A percentile compares a stretch with the other conserved stretches of the same genome.
Evolutionary conservation across 495 filamentous ascomycete species (phyloP).

Genomic region (Xylaria cubensis): DNA sequence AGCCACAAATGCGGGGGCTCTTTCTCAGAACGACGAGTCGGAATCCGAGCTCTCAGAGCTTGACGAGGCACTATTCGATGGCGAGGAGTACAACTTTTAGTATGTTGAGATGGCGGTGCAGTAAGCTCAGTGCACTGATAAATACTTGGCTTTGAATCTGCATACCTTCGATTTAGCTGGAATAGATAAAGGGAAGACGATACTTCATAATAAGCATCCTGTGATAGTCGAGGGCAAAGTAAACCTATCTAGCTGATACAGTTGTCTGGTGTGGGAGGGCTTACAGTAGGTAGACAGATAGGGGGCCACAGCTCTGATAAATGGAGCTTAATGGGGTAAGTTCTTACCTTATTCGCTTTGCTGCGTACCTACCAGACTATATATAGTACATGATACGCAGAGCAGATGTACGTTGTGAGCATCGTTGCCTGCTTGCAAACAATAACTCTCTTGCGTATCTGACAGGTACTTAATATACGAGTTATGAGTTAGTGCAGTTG

Average conservation of each 20-base stretch:
- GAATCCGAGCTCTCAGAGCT: conserved; percentile 13
- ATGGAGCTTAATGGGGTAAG: not conserved
- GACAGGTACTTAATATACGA: not conserved
- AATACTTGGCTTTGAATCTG: conserved; percentile 5
- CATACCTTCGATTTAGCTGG: not conserved
- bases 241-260: not conserved
- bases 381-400: too few relatives aligned
- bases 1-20: not conserved
- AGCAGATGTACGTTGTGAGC: too few relatives aligned
- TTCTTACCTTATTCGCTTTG: not conserved
- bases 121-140: not conserved
- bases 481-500: not conserved
- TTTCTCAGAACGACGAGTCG: conserved; percentile 1
- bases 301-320: not conserved
- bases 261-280: too few relatives aligned
- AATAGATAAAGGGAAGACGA: not conserved
- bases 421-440: too few relatives aligned
- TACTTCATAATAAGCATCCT: not conserved
- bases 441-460: not conserved
- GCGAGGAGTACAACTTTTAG: not conserved
- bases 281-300: too few relatives aligned
- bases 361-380: too few relatives aligned
- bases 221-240: not conserved
- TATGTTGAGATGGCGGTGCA: not conserved
- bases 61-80: conserved; percentile 12